Evolutionary conservation across 495 filamentous ascomycete species (phyloP), one percentile per base, ranked within the genome.

Genomic region (Delitschia confertaspora): DNA sequence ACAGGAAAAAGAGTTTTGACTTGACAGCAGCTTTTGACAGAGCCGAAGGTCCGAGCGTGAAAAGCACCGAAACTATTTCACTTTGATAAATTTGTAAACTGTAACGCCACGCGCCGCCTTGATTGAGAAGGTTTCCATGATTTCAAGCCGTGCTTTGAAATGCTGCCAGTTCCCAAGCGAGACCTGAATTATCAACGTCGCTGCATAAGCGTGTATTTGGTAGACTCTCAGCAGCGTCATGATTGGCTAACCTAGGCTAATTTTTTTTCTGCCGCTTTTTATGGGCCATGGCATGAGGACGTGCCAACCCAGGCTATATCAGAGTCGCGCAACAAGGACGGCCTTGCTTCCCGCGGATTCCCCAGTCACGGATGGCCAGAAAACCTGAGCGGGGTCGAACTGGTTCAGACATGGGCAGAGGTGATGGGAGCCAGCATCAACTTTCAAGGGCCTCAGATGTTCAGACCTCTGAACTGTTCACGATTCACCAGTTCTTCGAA

Each of bases 141-240:
- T 29, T 7, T 13, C 26, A 13, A 7, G 26, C 26, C 7, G 7
- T 57, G 48, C 53, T 57, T 57, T 53, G 53, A 53, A 52, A 57
- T 57, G 38, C 42, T 24, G 26, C 45, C 34, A 33, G 19, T 33
- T 45, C 49, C 53, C 53, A 57, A 57, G 49, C 53, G 53, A 57
- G 53, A 35, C 13, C 43, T 27, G 33, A 31, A 18, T 34, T 26
- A 24, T 41, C 36, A 57, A 57, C 53, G 53, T 42, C 45, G 46
- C 45, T 53, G 53, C 53, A 57, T 57, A 57, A 57, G 53, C 53
- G 53, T 46, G 33, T 37, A 42, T 42, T 43, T 53, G 45, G 35
- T 29, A 38, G 20, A 41, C n/a, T 42, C 5, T 26, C 13, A 30
- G 10, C 30, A 19, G 20, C 26, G 4, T 41, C 21, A 9, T 57